Conservation (phyloP, 495 filamentous ascomycete species). For the Lasiosphaeria ovina region DNA sequence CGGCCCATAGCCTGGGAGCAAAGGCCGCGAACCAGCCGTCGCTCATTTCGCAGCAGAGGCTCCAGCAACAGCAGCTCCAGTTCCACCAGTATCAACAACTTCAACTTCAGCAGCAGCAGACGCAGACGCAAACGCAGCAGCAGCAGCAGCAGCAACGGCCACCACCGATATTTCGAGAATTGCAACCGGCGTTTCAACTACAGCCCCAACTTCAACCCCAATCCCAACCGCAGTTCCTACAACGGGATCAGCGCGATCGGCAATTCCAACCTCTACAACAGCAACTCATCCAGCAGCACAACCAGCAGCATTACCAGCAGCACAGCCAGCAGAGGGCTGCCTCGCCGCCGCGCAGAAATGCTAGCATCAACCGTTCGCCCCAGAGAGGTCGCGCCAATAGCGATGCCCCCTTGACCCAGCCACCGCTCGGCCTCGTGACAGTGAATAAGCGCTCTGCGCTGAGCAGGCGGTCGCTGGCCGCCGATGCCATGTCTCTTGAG, state of each 20-base stretch:
- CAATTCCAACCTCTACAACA: neutral
- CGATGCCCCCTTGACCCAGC: slow-evolving; percentile 52
- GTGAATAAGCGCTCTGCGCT: slow-evolving; percentile 46
- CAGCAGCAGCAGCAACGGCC: slow-evolving; percentile 16
- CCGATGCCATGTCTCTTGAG: slow-evolving; percentile 64
- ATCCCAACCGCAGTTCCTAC: too few relatives aligned
- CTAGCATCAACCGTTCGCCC: slow-evolving; percentile 45
- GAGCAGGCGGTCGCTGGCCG: slow-evolving; percentile 54
- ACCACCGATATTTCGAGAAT: neutral
- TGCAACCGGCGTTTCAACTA: neutral
- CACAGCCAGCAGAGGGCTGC: slow-evolving; percentile 1
- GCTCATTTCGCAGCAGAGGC: slow-evolving; percentile 54
- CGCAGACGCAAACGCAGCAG: neutral
- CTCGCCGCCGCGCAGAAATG: slow-evolving; percentile 31
- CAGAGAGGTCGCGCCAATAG: slow-evolving; percentile 72
- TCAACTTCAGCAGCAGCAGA: slow-evolving; percentile 19
- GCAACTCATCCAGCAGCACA: slow-evolving; percentile 15
- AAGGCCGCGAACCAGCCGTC: slow-evolving; percentile 40
- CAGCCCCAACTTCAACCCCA: slow-evolving; percentile 25
- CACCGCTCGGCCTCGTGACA: slow-evolving; percentile 34
- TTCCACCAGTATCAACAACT: slow-evolving; percentile 28
- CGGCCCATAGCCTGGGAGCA: slow-evolving; percentile 54
- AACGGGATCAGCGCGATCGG: too few relatives aligned
- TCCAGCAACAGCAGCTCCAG: slow-evolving; percentile 31
- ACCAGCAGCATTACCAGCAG: slow-evolving; percentile 16